Percentiles rank a stretch among this genome's conserved stretches.
Conservation (phyloP, 805 yeast genomes). For the Metschnikowia reukaufii region DNA sequence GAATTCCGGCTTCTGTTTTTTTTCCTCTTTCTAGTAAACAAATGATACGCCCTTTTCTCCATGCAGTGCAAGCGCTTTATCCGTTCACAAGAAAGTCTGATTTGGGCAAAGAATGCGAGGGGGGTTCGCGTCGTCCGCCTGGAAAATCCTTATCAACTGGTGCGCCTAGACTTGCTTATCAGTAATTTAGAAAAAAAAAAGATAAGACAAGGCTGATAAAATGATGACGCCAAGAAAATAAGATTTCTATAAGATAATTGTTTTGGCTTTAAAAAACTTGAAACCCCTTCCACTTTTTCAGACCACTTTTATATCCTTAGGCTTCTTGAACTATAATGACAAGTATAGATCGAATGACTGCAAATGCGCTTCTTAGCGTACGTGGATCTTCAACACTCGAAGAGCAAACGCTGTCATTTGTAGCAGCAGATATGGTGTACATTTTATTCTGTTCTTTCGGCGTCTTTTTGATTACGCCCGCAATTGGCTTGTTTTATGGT, state of each 20-base stretch:
- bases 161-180: not conserved
- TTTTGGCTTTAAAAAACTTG: not conserved
- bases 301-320: not conserved
- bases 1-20: too few species aligned
- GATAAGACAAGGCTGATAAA: too few species aligned
- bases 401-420: constrained; percentile 40
- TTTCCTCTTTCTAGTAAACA: not conserved
- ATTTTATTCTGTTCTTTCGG: constrained; percentile 48
- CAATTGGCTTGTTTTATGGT: constrained; percentile 46
- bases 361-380: constrained; percentile 5
- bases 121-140: not conserved
- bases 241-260: too few species aligned
- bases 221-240: too few species aligned
- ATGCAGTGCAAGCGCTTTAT: constrained; percentile 1
- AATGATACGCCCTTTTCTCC: not conserved
- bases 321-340: not conserved
- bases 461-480: constrained; percentile 49
- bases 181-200: not conserved
- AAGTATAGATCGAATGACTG: not conserved
- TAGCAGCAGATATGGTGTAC: constrained; percentile 50
- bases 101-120: constrained; percentile 5
- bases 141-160: not conserved
- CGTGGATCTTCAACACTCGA: constrained; percentile 15
- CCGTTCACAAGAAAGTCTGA: not conserved
- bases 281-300: not conserved